phyloP scores from a whole-genome alignment of 768 basidiomycete species.

The Hemileccinum impolitum region DNA sequence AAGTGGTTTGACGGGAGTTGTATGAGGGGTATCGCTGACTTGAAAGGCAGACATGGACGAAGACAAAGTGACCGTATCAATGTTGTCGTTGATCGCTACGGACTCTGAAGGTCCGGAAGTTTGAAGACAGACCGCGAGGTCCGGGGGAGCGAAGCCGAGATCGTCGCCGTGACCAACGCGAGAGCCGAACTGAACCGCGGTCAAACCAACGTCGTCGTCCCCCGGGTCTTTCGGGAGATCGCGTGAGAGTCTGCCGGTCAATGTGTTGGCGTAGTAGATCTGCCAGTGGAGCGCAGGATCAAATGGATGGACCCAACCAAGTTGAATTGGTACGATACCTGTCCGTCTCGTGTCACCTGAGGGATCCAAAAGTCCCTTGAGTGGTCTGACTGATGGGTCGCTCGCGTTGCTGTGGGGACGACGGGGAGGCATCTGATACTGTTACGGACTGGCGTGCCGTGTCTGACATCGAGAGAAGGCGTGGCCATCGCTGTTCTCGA shows the following conservation, averaged over 20 bases:
- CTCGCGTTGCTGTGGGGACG: slow-evolving; percentile 15
- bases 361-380: slow-evolving; percentile 90
- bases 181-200: slow-evolving; percentile 47
- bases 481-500: slow-evolving; percentile 19
- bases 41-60: not conserved
- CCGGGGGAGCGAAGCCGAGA: slow-evolving; percentile 37
- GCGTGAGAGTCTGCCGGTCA: slow-evolving; percentile 73
- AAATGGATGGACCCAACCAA: not conserved
- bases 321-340: slow-evolving; percentile 46
- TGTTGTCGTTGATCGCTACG: not conserved
- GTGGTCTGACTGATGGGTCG: slow-evolving; percentile 4
- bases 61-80: not conserved
- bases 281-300: slow-evolving; percentile 32
- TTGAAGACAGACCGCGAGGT: not conserved
- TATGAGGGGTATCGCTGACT: not conserved
- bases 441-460: slow-evolving; percentile 5
- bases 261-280: slow-evolving; percentile 93
- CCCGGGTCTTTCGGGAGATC: slow-evolving; percentile 76
- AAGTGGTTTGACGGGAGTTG: slow-evolving; percentile 3
- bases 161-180: slow-evolving; percentile 47
- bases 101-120: not conserved
- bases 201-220: slow-evolving; percentile 48
- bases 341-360: slow-evolving; percentile 72
- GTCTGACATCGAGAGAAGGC: slow-evolving; percentile 6
- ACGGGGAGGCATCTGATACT: slow-evolving; percentile 31